Evolutionary conservation across 305 asterid species (phyloP), one percentile per base, ranked within the genome.

Genomic region (Rubia peregrina): DNA sequence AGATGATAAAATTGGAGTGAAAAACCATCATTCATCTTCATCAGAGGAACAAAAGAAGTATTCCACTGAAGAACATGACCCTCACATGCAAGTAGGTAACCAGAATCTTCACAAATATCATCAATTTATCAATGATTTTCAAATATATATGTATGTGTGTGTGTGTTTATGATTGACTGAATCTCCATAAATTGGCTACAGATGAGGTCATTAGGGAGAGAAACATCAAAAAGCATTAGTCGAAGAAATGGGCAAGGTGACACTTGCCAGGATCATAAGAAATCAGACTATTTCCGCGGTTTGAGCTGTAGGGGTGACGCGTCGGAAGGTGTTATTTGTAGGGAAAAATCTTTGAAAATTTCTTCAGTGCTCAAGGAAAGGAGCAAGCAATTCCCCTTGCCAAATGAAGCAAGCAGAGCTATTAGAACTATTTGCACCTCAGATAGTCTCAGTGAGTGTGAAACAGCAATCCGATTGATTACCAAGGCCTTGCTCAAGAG

Each of bases 361-460:
- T 86, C 72, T 40, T 76, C 76, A 66, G 48, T 71, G 68, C 72
- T 67, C 70, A 61, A 79, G 49, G 86, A 74, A 3, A 80, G 68
- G 24, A 67, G 41, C 61, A 42, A 24, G 70, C 73, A 41, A 26
- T 67, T 44, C 65, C 64, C 66, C 43, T 67, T 55, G 22, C 61
- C 78, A 60, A 78, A 68, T 65, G 82, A 76, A 41, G 71, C 72
- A 22, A 69, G 74, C 38, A 75, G 78, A 65, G 90, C 90, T 71
- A 64, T 86, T 66, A 66, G 84, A 26, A 79, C 80, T 0, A 73
- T 91, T 61, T 89, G 90, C 82, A 78, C 85, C 57, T 89, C 96
- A 6, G 85, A 81, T 48, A 88, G 84, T 83, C 76, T 89, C 21
- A 41, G 56, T 4, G 90, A 91, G 3, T 86, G 97, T 66, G 96